Base-by-base conservation (phyloP, 345 rosid genomes). In the Gossypium arboreum region DNA sequence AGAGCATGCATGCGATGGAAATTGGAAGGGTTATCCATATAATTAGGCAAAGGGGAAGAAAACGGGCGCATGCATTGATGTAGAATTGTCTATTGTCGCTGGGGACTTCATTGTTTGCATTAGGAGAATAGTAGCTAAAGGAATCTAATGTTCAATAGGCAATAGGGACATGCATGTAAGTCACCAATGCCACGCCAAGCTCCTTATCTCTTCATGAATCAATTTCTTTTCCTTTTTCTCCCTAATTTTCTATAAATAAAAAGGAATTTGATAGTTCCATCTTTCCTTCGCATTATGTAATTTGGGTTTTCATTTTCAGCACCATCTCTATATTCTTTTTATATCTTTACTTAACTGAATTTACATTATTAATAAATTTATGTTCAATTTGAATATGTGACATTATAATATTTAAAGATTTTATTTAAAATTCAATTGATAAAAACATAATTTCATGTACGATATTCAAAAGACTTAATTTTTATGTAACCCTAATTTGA, bases 131-230 rank as follows among this genome's bases (percentile, higher is more conserved):
- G 18, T 20, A 66, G 80, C 51, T 62, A 58, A 43, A 12, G 76
- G 50, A 51, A 48, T 50, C 43, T 2, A 9, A 47, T n/a, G 51
- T 39, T 11, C 2, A 11, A 63, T 55, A 2, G 54, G 58, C 16
- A 7, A 84, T 76, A 81, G 45, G 51, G 85, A 83, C 75, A 39
- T 69, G 75, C 75, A 39, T 69, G 75, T 2, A 65, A 20, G 82
- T 81, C 75, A 45, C 83, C 80, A 34, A 78, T 73, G 84, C 82
- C 76, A 83, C 81, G 86, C 83, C 83, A 79, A 75, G 83, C 76
- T 63, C 74, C 86, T 84, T 77, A 77, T 88, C 84, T 72, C 75
- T 73, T 79, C 76, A 27, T 41, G 9, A 8, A 25, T 22, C 29
- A 22, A 20, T 54, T 34, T 41, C 3, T 17, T 61, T 7, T 29